Evolutionary conservation across 2,329 filamentous ascomycete species (phyloP).

Genomic region (Aaosphaeria pasadenensis): DNA sequence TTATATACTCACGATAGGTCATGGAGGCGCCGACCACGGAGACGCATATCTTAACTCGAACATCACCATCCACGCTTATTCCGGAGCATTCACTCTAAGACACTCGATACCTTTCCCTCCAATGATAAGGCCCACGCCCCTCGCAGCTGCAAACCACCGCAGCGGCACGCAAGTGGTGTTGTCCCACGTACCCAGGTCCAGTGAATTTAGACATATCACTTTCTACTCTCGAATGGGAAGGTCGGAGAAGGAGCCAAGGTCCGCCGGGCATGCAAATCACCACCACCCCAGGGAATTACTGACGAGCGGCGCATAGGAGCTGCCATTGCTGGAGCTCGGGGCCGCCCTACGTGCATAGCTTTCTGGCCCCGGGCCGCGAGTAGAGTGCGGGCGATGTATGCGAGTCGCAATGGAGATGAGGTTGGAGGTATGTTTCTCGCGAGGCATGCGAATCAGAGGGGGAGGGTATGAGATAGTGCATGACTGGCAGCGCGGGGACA

Average conservation of each 20-base stretch:
- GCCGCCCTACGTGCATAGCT: conserved; percentile 24
- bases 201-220: background rate
- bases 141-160: conserved; percentile 2
- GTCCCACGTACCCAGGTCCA: too few species aligned
- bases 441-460: background rate
- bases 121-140: conserved; percentile 29
- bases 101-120: conserved; percentile 4
- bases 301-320: conserved; percentile 10
- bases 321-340: conserved; percentile 23
- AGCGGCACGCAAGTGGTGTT: too few species aligned
- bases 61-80: conserved; percentile 16
- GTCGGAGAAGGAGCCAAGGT: conserved; percentile 18
- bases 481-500: too few species aligned
- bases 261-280: conserved; percentile 13
- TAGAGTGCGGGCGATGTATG: background rate
- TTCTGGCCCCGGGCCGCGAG: background rate
- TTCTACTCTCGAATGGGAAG: conserved; percentile 22
- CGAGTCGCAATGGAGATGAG: background rate
- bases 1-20: background rate
- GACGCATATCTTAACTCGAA: background rate
- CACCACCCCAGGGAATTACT: conserved; percentile 3
- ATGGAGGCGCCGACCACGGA: background rate
- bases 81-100: conserved; percentile 5
- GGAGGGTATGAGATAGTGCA: too few species aligned
- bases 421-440: background rate